Conservation (phyloP, 169 alveolate species). For the Eimeria sp. region DNA sequence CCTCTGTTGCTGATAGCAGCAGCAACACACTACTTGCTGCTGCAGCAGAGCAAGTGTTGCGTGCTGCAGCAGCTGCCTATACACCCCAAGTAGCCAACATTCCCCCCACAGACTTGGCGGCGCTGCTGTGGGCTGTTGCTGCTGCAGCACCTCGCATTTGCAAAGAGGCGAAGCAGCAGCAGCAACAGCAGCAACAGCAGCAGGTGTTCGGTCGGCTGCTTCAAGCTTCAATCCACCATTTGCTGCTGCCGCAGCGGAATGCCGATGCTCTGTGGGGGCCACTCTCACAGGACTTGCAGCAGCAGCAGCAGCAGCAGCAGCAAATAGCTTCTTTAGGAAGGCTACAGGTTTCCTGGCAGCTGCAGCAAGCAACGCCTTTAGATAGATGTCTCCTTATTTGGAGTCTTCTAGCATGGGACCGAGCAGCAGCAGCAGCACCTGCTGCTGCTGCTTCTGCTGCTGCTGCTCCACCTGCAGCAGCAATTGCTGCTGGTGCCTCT, state of each 20-base stretch:
- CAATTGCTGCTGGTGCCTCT: background rate
- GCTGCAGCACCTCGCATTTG: background rate
- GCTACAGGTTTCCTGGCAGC: slow-evolving; percentile 1
- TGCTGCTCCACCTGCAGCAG: background rate
- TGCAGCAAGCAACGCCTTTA: slow-evolving; percentile 35
- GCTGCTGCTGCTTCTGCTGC: slow-evolving; percentile 31
- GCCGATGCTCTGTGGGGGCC: background rate
- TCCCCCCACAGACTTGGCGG: slow-evolving; percentile 20
- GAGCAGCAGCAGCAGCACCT: background rate
- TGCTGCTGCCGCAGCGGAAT: slow-evolving; percentile 46
- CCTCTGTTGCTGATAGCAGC: background rate
- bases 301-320: background rate
- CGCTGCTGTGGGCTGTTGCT: slow-evolving; percentile 58
- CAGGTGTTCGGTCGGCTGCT: background rate
- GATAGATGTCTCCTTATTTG: slow-evolving; percentile 41
- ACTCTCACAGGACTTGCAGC: background rate
- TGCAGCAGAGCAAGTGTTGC: slow-evolving; percentile 12
- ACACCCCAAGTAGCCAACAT: background rate
- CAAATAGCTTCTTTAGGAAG: background rate
- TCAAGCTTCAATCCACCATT: background rate
- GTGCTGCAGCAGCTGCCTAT: background rate
- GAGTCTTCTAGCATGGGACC: slow-evolving; percentile 18
- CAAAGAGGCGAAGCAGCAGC: slow-evolving; percentile 6
- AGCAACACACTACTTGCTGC: background rate
- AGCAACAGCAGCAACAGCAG: slow-evolving; percentile 27